Base-by-base conservation (phyloP, 192 early-diverging fungal species). In the Entrophospora sp. region DNA sequence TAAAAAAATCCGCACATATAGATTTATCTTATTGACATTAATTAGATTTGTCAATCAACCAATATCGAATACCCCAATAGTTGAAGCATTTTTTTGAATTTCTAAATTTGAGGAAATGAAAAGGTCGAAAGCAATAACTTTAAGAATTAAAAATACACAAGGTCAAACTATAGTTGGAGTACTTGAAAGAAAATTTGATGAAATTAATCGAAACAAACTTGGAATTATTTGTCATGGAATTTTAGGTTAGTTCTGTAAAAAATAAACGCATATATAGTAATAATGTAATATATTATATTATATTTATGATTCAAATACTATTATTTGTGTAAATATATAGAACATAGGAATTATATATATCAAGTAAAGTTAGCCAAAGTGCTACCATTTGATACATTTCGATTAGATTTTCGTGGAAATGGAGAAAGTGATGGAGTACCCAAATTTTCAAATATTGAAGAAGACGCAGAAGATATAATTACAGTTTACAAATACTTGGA, bases 321-420 rank as follows among this genome's bases (percentile, higher is more conserved):
- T 12, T 37, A 58, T 25, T 25, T 4, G 52, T 44, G 2, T 9
- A 9, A 7, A 13, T 45, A 13, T 20, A 28, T 51, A 77, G 75
- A 71, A 7, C 69, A 77, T 51, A 77, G 71, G 62, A 67, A 77
- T 28, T 68, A 68, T 51, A 34, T 77, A 8, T 77, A 62, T 31
- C 75, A 73, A 66, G 60, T 27, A 40, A 5, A 48, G 9, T 64
- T 77, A 48, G 71, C 75, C 13, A 28, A 73, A 30, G 22, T 59
- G 28, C 43, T 77, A 18, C 69, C 72, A 10, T 73, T 64, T 57
- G 51, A 70, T 28, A 73, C 24, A 32, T 73, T 70, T 64, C 69
- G 75, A 52, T 71, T 77, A 30, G 72, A 73, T 64, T 70, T 77
- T 38, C 28, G 71, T n/a, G 74, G 74, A n/a, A 65, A 69, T 58